Base-by-base conservation (phyloP, 805 yeast genomes). In the Saccharomycopsis sp. region DNA sequence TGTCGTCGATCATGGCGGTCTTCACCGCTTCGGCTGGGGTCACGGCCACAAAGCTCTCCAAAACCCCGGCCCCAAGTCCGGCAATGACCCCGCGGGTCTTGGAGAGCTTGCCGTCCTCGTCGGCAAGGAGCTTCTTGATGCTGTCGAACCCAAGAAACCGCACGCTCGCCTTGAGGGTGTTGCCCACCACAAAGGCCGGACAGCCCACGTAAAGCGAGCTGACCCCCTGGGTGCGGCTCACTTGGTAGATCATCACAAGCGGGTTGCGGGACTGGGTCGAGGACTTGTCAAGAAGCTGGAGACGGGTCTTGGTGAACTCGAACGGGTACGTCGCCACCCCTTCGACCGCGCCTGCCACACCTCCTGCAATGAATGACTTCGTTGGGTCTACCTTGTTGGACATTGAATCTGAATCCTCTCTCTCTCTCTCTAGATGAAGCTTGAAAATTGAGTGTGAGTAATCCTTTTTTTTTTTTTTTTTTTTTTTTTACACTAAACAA, bases 21-120 rank as follows among this genome's bases (percentile, higher is more conserved):
- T 89, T 89, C 61, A 89, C 85, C 26, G 96, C 94, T 61, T 89
- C 98, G 42, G 88, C 87, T 2, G 98, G 98, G 0, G 98, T 89
- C 36, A 92, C 95, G 0, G 97, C 97, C 34, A 88, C 68, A 20
- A 87, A 80, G 43, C 94, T 80, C 58, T 89, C 98, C 46, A 89
- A 61, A 34, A 88, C 71, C 27, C 98, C 98, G 2, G 98, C 98
- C 36, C 97, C 96, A 33, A 92, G 66, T n/a, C 98, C 98, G 1
- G 98, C 98, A 23, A 89, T 45, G 4, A 88, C 94, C 50, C 97
- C 97, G 54, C 95, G 63, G 5, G 92, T 79, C 3, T 95, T 95
- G 26, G 92, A 77, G 36, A 92, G 63, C 59, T 85, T 82, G 5
- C 97, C 97, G 48, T 83, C 73, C 51, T 77, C 76, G 59, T 92